Base-by-base conservation (phyloP, 768 basidiomycete genomes). In the Tylopilus cervinicoccineus region DNA sequence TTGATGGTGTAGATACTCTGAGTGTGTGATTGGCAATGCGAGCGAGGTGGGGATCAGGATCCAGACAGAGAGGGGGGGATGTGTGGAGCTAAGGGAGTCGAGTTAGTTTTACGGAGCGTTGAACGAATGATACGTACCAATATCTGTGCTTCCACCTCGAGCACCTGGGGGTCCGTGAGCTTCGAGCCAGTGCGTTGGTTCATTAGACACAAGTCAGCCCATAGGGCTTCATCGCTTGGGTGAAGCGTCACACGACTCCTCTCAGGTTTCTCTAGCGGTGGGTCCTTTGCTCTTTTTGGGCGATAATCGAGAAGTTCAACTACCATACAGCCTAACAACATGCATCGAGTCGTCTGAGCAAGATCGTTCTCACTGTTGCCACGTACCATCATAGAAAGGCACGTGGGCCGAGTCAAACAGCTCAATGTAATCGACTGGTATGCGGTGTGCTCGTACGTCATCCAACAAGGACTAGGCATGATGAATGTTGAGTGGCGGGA, bases 351-450 rank as follows among this genome's bases (percentile, higher is more conserved):
- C 43, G 23, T 40, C 16, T n/a, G 14, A 33, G 29, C n/a, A 43
- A 20, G 23, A 52, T 27, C 27, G 22, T 40, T 37, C 24, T n/a
- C 19, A 37, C 19, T 23, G 34, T 32, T 9, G 20, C 38, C 43
- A 70, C 75, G 23, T 50, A 88, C 89, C 90, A 63, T 92, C 86
- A 64, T 91, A 93, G 66, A 89, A 93, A 19, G 87, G 86, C 4
- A 89, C 76, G 48, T 74, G 75, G 4, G 81, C 79, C 19, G 76
- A 68, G 52, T 93, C 86, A 56, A 93, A 90, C 24, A 90, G 68
- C 51, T 90, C 86, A 12, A 91, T 72, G 62, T 88, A 90, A 69
- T 93, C 90, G 26, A 86, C 81, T 12, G 90, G 90, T 74, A 93
- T 91, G 39, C 88, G 76, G 56, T 87, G 80, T 8, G 84, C 83